Evolutionary conservation across 1,284 basidiomycete genomes (phyloP).

Genomic region (Ceratobasidium sp.): DNA sequence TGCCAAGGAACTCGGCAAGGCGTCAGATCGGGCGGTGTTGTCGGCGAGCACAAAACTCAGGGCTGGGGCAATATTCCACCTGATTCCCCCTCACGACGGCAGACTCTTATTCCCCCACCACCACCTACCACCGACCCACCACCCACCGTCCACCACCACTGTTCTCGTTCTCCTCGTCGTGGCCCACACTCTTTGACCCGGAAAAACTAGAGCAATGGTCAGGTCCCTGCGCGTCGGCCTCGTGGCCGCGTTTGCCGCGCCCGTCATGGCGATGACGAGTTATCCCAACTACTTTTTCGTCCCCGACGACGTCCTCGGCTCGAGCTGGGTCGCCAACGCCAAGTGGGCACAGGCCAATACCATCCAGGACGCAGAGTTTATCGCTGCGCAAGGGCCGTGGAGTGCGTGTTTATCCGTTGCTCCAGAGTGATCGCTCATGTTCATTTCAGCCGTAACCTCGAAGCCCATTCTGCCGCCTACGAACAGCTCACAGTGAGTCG

Average conservation of each 20-base stretch:
- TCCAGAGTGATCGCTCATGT: background rate
- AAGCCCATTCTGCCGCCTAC: constrained; percentile 53
- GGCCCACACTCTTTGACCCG: constrained; percentile 26
- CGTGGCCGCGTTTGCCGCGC: constrained; percentile 10
- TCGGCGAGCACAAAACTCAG: constrained; percentile 5
- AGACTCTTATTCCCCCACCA: background rate
- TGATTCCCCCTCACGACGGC: constrained; percentile 4
- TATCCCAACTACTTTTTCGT: constrained; percentile 68
- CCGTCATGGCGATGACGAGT: constrained; percentile 50
- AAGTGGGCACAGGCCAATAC: constrained; percentile 59
- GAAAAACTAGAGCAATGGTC: constrained; percentile 24
- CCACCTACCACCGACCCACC: background rate
- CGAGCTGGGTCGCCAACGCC: constrained; percentile 55
- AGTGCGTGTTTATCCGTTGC: constrained; percentile 53
- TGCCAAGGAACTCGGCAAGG: constrained; percentile 1
- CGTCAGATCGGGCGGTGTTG: background rate
- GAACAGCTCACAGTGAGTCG: constrained; percentile 48
- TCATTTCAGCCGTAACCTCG: constrained; percentile 44
- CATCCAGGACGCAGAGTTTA: constrained; percentile 59
- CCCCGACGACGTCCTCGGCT: constrained; percentile 61
- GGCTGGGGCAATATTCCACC: background rate
- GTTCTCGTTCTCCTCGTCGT: background rate
- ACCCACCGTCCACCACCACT: background rate
- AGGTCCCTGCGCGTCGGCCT: constrained; percentile 13
- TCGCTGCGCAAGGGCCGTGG: constrained; percentile 64